Percentiles rank a stretch among this genome's conserved stretches.
Conservation (phyloP, 306 rosid species). For the Quercus agrifolia region DNA sequence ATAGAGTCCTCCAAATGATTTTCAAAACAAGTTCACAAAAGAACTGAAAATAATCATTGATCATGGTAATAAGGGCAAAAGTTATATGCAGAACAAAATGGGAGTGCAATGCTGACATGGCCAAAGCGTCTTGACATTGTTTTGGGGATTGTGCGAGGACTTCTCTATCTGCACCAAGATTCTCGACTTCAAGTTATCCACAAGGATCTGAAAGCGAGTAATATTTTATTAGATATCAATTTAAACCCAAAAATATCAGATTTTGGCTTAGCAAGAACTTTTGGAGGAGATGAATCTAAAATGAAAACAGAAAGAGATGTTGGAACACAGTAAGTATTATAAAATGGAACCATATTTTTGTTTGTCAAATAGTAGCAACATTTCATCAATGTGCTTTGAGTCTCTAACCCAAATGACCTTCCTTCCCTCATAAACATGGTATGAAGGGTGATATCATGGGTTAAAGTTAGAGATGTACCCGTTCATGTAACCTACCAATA, state of each 20-base stretch:
- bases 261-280: slow-evolving; percentile 12
- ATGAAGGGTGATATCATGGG: too few species aligned
- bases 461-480: too few species aligned
- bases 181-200: slow-evolving; percentile 12
- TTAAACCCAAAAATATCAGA: slow-evolving; percentile 17
- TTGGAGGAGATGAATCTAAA: slow-evolving; percentile 4
- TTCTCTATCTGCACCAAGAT: slow-evolving; percentile 21
- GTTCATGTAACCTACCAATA: too few species aligned
- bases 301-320: background rate
- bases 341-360: background rate
- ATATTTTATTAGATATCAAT: slow-evolving; percentile 4
- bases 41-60: too few species aligned
- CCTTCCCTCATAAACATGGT: too few species aligned
- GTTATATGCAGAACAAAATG: too few species aligned
- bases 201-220: slow-evolving; percentile 15
- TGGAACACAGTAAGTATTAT: slow-evolving; percentile 14
- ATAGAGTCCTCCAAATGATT: too few species aligned
- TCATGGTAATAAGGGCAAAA: too few species aligned
- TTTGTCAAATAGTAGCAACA: too few species aligned
- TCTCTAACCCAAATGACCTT: too few species aligned
- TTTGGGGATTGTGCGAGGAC: slow-evolving; percentile 8
- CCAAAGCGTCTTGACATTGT: background rate
- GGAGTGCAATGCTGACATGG: background rate
- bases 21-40: too few species aligned
- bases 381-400: too few species aligned